Evolutionary conservation across 1,284 basidiomycete species (phyloP).

Genomic region (Irpex sp.): DNA sequence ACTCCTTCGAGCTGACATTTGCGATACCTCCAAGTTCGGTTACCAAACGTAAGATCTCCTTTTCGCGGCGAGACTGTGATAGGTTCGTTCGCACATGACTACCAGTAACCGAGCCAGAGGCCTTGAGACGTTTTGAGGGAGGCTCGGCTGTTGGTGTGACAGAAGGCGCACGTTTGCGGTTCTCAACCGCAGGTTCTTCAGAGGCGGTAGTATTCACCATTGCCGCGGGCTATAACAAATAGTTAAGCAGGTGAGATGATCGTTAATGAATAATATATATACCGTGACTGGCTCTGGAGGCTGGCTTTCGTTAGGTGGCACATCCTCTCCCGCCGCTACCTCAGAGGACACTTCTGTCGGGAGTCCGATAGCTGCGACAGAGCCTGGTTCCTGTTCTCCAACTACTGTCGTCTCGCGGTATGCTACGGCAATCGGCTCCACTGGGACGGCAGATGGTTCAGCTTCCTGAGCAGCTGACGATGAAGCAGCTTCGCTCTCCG

Average conservation of each 20-base stretch:
- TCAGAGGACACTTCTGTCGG: too few relatives aligned
- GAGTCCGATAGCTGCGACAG: too few relatives aligned
- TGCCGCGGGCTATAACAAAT: neutral
- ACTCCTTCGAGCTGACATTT: conserved; percentile 62
- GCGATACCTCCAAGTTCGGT: conserved; percentile 60
- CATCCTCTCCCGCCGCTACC: too few relatives aligned
- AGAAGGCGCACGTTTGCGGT: conserved; percentile 6
- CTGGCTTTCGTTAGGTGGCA: too few relatives aligned
- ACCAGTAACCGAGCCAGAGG: conserved; percentile 10
- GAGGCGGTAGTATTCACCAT: neutral
- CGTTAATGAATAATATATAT: too few relatives aligned
- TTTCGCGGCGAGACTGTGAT: conserved; percentile 72
- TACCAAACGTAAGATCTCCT: conserved; percentile 65
- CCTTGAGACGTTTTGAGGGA: conserved; percentile 22
- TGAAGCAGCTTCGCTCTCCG: neutral
- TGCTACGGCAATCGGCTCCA: too few relatives aligned
- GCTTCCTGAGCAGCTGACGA: neutral
- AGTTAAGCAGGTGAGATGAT: too few relatives aligned
- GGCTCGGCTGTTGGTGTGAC: conserved; percentile 16
- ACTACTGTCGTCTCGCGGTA: too few relatives aligned
- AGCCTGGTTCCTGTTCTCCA: too few relatives aligned
- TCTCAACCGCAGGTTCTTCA: conserved; percentile 3
- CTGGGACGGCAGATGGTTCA: too few relatives aligned
- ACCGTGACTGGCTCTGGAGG: too few relatives aligned
- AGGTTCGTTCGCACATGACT: conserved; percentile 55